A percentile compares a stretch with the other conserved stretches of the same genome.
Evolutionary conservation across 2,329 filamentous ascomycete genomes (phyloP).

Genomic region (Annulohypoxylon truncatum): DNA sequence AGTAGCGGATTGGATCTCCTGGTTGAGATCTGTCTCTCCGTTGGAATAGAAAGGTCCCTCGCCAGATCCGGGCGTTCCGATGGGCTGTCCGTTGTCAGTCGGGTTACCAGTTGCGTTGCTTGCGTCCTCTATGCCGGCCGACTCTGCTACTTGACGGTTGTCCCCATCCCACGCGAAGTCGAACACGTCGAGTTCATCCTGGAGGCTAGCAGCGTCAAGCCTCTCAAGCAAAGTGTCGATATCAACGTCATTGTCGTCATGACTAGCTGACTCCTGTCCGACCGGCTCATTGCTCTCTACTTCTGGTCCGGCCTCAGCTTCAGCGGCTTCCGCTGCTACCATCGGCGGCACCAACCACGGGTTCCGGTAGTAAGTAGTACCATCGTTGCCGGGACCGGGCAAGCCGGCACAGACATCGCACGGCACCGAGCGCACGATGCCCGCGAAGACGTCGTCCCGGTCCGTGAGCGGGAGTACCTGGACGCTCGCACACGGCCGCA

Average conservation of each 20-base stretch:
- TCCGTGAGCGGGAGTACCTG: conserved; percentile 3
- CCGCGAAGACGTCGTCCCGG: not conserved
- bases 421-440: not conserved
- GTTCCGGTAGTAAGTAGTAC: too few relatives aligned
- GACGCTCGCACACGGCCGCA: not conserved
- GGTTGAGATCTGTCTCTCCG: not conserved
- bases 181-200: not conserved
- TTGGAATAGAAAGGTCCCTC: too few relatives aligned
- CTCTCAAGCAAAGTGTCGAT: not conserved
- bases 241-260: not conserved
- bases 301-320: too few relatives aligned
- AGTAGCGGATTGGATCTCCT: too few relatives aligned
- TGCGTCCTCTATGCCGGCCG: too few relatives aligned
- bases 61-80: not conserved
- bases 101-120: too few relatives aligned
- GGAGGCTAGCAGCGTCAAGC: not conserved
- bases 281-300: too few relatives aligned
- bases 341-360: too few relatives aligned
- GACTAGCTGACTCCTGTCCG: too few relatives aligned
- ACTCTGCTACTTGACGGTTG: not conserved
- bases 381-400: too few relatives aligned
- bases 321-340: too few relatives aligned
- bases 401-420: conserved; percentile 9
- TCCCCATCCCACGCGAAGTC: not conserved
- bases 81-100: too few relatives aligned